These are phyloP conservation scores for Bryum argenteum DNA, from an alignment of 225 moss, liverwort and hornwort species.

Conservation along the genomic window DNA sequence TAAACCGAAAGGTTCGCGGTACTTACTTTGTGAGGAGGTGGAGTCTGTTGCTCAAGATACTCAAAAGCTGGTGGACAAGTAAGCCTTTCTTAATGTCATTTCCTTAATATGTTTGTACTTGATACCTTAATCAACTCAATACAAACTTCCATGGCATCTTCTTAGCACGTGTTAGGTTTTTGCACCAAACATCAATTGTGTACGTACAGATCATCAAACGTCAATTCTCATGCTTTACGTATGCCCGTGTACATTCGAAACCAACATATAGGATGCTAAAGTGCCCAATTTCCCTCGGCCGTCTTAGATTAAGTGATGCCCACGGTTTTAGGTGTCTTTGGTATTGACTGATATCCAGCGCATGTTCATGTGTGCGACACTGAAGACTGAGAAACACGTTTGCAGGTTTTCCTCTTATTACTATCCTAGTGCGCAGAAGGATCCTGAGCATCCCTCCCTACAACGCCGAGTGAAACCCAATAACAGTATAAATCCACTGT, in stretches of 20 bases:
- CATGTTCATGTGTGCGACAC: slow-evolving; percentile 18
- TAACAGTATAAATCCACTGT: slow-evolving; percentile 59
- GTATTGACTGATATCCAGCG: background rate
- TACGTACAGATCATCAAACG: background rate
- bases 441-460: slow-evolving; percentile 36
- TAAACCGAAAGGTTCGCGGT: slow-evolving; percentile 28
- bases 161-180: slow-evolving; percentile 1
- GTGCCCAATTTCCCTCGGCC: background rate
- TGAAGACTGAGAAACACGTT: slow-evolving; percentile 28
- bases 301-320: background rate
- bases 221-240: background rate
- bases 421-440: slow-evolving; percentile 37
- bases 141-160: background rate
- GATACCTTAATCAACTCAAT: slow-evolving; percentile 2
- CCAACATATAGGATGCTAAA: background rate
- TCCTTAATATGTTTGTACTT: background rate
- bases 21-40: slow-evolving; percentile 45
- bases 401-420: slow-evolving; percentile 67
- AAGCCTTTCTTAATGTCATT: slow-evolving; percentile 11
- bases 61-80: slow-evolving; percentile 51
- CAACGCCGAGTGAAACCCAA: slow-evolving; percentile 43
- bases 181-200: background rate
- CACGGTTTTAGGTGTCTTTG: background rate
- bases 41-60: slow-evolving; percentile 28
- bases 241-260: background rate